Base-by-base conservation (phyloP, 1,139 yeast genomes). In the Kodamaea anthophila region DNA sequence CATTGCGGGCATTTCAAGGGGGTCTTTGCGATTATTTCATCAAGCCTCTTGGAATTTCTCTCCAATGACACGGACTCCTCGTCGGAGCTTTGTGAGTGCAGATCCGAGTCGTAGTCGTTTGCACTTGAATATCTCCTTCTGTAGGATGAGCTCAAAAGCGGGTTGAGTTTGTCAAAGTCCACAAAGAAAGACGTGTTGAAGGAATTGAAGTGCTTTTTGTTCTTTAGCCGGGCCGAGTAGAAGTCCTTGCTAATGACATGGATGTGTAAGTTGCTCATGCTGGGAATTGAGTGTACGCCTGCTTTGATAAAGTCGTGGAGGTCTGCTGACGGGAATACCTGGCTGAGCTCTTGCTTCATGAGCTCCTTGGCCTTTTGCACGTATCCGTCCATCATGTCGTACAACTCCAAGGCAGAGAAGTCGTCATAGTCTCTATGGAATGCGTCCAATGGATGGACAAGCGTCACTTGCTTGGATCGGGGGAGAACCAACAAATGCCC, bases 211-310 rank as follows among this genome's bases (percentile, higher is more conserved):
- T 84, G 94, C 36, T 65, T 69, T 37, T 70, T 74, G 43, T 75
- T 62, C 47, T 81, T 83, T 55, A 83, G 34, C 15, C 62, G 41
- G 0, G 56, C 55, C 5, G 84, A 73, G 42, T 61, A 44, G 46
- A 80, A 68, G 51, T 84, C 94, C 29, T 57, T 63, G 0, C 88
- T 74, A 29, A 84, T 64, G 9, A 84, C 74, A 55, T 84, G 94
- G 15, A 84, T 59, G 46, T 84, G 94, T 21, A 83, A 48, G 45
- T 84, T 81, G 26, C 53, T 53, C 65, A 84, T 47, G 1, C 88
- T 78, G 2, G 94, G 94, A 2, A 69, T 67, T 3, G 82, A 57
- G 51, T 84, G 94, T 13, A 83, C 67, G 0, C 94, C 93, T 3
- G 65, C 68, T 36, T 58, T 58, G n/a, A 83, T 57, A 35, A 65